Base-by-base conservation (phyloP, 495 filamentous ascomycete genomes). In the Xylaria bambusicola region DNA sequence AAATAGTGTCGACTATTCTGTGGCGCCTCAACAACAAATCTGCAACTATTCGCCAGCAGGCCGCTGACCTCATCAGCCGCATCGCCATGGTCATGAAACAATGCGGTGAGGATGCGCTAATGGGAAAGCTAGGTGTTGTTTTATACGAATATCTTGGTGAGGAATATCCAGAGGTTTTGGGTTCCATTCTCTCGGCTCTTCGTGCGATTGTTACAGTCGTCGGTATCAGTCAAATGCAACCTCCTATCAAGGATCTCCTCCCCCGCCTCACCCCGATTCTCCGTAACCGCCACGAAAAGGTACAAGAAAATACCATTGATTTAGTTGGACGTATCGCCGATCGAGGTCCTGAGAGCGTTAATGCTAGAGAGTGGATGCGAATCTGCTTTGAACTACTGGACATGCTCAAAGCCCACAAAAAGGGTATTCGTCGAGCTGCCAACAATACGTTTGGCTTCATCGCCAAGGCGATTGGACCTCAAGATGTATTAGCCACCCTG, bases 401-500 rank as follows among this genome's bases (percentile, higher is more conserved):
- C 76, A 98, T 99, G 94, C 84, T 99, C 61, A 99, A 99, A 76
- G 95, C 95, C 1, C 94, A 98, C 77, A 98, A 98, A 76, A 97
- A 97, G 81, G 93, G 95, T 56, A 99, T 99, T 66, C 90, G 95
- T 58, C 88, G 95, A 74, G 95, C 95, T 12, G 95, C 95, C 58
- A 99, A 99, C 84, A 99, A 99, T 80, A 99, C 95, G 1, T 99
- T 99, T 66, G 95, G 95, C 70, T 99, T 97, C 84, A 99, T 99
- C 66, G 95, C 95, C 67, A 99, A 98, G 77, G 95, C 95, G 50
- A 98, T 99, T 69, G 95, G 95, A 64, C 95, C 95, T 17, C 93
- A 97, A 69, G 95, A 99, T 77, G 95, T 99, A 17, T 80, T 99
- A 17, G 92, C 94, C 13, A 97, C 94, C 1, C 80, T 99, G 7